Percentiles rank a stretch among this genome's conserved stretches.
phyloP scores from a whole-genome alignment of 2,329 filamentous ascomycete species.

The Ophiognomonia clavigignenti-juglandacearum region DNA sequence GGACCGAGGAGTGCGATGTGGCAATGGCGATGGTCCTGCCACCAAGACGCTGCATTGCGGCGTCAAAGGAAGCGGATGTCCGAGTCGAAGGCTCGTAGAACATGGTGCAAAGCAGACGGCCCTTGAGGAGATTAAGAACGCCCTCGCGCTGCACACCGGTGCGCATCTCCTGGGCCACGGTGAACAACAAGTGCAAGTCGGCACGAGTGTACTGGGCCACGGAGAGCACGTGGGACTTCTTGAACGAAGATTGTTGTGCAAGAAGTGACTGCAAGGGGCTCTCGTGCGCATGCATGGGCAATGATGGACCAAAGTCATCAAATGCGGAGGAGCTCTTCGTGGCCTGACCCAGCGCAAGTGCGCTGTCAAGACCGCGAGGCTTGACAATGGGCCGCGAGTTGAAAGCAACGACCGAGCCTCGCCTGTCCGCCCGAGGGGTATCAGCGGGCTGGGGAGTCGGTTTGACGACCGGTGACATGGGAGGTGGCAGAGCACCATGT shows the following conservation, averaged over 20 bases:
- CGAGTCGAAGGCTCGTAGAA: slow-evolving; percentile 98
- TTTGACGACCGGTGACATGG: slow-evolving; percentile 55
- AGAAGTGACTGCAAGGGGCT: slow-evolving; percentile 69
- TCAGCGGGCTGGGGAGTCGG: slow-evolving; percentile 30
- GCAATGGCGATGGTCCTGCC: slow-evolving; percentile 79
- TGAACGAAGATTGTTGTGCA: slow-evolving; percentile 73
- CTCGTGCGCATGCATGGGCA: slow-evolving; percentile 46
- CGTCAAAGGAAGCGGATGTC: slow-evolving; percentile 93
- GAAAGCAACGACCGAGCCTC: slow-evolving; percentile 28
- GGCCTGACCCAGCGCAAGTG: slow-evolving; percentile 20
- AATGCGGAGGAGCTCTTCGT: slow-evolving; percentile 25
- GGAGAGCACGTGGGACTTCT: slow-evolving; percentile 82
- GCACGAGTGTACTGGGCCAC: slow-evolving; percentile 85
- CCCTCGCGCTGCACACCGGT: slow-evolving; percentile 90
- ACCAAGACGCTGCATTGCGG: slow-evolving; percentile 96
- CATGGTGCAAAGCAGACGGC: slow-evolving; percentile 81
- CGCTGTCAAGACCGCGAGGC: slow-evolving; percentile 30
- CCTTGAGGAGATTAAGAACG: slow-evolving; percentile 79
- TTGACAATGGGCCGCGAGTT: slow-evolving; percentile 27
- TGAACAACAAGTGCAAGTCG: slow-evolving; percentile 91
- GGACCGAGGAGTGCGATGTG: slow-evolving; percentile 78
- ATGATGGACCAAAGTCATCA: slow-evolving; percentile 42
- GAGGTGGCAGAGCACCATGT: slow-evolving; percentile 47
- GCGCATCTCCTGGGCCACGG: slow-evolving; percentile 95
- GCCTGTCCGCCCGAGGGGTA: slow-evolving; percentile 24